Base-by-base conservation (phyloP, 2,329 filamentous ascomycete genomes). In the Fusarium redolens region DNA sequence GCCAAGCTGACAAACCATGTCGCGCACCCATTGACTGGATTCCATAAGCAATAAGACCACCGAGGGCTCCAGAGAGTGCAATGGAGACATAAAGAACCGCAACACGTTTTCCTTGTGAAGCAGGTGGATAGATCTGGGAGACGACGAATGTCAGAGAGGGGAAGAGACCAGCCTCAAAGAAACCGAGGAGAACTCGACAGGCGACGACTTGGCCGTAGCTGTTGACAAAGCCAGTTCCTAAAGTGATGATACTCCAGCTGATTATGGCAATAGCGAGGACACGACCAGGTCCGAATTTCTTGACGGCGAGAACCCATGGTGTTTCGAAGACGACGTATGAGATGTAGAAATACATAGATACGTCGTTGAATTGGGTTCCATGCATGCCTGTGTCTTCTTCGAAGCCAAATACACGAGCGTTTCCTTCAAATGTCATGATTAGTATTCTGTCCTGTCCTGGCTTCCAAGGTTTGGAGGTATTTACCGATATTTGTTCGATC, bases 1-100 rank as follows among this genome's bases (percentile, higher is more conserved):
- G 73, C 86, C 86, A 88, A 2, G 86, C 86, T 3, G 80, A 79
- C 3, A 88, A 78, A 0, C 86, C 86, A 33, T 80, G 81, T 3
- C 77, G 78, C 2, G 82, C 83, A 17, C 87, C 85, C 65, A 88
- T 82, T 0, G 81, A 80, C 35, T 84, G 81, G 5, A 80, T 77
- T 0, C 69, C 78, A 20, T 78, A 80, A 0, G 79, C 79, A 1
- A 80, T 68, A 5, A 81, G 41, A 0, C 80, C 80, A 4, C 80
- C 79, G 7, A 81, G 71, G 0, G 76, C 81, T 6, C 81, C 80
- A 0, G 75, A 79, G 2, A 80, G 67, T 0, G 75, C 75, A 31
- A 79, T 81, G 3, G 78, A 78, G 30, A 80, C 75, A 51, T 83
- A 79, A 0, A 79, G 69, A 3, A 81, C 63, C 1, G 75, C 77